phyloP scores from a whole-genome alignment of 306 rosid genomes.

The Gynostemma pentaphyllum region DNA sequence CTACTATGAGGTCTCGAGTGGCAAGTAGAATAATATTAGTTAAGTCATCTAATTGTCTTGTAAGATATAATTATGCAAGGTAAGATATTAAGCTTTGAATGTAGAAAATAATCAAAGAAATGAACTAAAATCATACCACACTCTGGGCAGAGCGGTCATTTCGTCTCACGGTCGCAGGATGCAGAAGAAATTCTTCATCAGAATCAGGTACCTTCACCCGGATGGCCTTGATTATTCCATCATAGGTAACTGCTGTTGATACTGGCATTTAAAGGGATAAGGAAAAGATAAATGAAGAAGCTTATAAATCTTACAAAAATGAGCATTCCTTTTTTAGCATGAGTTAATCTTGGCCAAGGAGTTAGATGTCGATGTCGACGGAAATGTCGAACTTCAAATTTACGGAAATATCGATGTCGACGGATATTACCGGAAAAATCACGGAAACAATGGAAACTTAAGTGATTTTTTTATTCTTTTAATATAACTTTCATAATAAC shows the following conservation, averaged over 20 bases:
- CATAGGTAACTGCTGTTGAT: slow-evolving; percentile 90
- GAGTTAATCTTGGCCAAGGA: not conserved
- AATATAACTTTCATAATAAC: no score
- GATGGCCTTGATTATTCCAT: slow-evolving; percentile 72
- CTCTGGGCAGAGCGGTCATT: slow-evolving; percentile 97
- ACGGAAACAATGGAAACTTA: no score
- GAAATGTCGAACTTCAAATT: no score
- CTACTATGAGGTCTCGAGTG: not conserved
- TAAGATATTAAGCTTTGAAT: not conserved
- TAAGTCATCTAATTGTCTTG: not conserved
- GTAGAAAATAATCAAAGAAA: not conserved
- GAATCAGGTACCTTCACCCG: slow-evolving; percentile 89
- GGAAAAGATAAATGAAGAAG: slow-evolving; percentile 8
- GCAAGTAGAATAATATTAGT: not conserved
- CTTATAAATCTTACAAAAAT: not conserved
- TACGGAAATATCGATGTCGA: no score
- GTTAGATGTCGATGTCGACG: no score
- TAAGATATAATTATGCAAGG: not conserved
- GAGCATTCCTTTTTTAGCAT: not conserved
- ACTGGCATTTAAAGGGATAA: slow-evolving; percentile 32
- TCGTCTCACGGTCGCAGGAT: slow-evolving; percentile 94
- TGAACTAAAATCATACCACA: slow-evolving; percentile 49
- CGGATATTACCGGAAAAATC: no score
- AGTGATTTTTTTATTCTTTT: no score
- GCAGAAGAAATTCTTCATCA: slow-evolving; percentile 80